Evolutionary conservation across 768 basidiomycete genomes (phyloP).

Genomic region (Trametes punicea): DNA sequence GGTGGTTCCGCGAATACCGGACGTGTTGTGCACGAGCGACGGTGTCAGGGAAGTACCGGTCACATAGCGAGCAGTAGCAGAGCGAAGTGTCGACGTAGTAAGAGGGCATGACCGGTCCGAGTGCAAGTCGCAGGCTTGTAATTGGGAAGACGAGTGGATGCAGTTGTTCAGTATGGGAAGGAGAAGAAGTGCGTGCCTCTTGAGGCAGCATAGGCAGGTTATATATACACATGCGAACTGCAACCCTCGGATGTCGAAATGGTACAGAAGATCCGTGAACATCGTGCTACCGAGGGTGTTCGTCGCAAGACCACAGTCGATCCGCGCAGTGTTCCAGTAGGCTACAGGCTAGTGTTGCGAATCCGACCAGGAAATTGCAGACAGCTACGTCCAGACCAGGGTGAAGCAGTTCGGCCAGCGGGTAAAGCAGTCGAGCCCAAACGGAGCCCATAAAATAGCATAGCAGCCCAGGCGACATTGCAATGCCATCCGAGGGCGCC

Average conservation of each 20-base stretch:
- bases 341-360: background rate
- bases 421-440: too few relatives aligned
- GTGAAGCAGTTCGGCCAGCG: too few relatives aligned
- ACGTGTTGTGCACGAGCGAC: slow-evolving; percentile 31
- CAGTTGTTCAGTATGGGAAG: background rate
- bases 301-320: background rate
- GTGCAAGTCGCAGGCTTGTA: background rate
- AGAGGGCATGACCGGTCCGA: background rate
- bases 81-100: slow-evolving; percentile 11
- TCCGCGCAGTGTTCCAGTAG: background rate
- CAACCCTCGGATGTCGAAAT: background rate
- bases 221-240: background rate
- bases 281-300: background rate
- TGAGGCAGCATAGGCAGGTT: background rate
- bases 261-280: background rate
- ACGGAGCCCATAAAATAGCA: too few relatives aligned
- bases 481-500: too few relatives aligned
- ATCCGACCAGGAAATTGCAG: background rate
- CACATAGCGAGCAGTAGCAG: slow-evolving; percentile 35
- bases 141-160: background rate
- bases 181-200: background rate
- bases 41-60: slow-evolving; percentile 30
- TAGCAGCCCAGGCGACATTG: background rate
- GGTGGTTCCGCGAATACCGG: slow-evolving; percentile 29
- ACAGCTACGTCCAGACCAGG: background rate